Conservation (phyloP, 2,329 filamentous ascomycete species). For the Diaporthe destruens region DNA sequence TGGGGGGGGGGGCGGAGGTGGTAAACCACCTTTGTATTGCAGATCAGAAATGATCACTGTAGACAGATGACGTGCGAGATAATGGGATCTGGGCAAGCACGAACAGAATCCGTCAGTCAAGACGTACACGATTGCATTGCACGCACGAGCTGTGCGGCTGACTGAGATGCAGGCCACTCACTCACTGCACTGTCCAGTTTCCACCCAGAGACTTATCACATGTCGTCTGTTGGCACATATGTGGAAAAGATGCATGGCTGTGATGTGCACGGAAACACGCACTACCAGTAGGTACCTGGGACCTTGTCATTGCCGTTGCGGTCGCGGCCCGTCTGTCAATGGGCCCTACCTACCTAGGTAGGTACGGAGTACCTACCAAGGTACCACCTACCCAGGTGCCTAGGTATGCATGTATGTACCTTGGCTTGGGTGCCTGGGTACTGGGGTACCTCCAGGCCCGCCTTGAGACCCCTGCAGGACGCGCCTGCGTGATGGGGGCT, state of each 20-base stretch:
- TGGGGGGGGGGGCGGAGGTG: conserved; percentile 34
- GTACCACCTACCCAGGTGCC: too few species aligned
- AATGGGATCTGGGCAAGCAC: conserved; percentile 18
- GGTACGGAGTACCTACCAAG: background rate
- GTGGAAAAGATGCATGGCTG: background rate
- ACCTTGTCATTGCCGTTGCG: too few species aligned
- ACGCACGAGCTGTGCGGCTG: background rate
- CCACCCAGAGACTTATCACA: background rate
- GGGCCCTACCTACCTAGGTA: background rate
- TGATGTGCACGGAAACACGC: background rate
- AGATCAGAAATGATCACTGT: conserved; percentile 29
- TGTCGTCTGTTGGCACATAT: background rate
- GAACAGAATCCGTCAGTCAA: background rate
- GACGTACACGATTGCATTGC: background rate
- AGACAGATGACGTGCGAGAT: conserved; percentile 29
- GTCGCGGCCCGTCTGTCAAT: background rate
- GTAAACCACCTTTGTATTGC: conserved; percentile 10
- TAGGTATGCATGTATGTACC: conserved; percentile 1
- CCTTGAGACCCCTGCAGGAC: conserved; percentile 20
- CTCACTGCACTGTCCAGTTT: background rate
- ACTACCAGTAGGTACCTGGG: background rate
- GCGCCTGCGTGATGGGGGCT: background rate
- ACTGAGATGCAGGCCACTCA: background rate
- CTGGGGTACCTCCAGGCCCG: background rate
- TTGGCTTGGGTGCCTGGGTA: background rate